These are phyloP conservation scores for Porcisia hertigi DNA, from an alignment of 208 protist species.

Conservation along the genomic window DNA sequence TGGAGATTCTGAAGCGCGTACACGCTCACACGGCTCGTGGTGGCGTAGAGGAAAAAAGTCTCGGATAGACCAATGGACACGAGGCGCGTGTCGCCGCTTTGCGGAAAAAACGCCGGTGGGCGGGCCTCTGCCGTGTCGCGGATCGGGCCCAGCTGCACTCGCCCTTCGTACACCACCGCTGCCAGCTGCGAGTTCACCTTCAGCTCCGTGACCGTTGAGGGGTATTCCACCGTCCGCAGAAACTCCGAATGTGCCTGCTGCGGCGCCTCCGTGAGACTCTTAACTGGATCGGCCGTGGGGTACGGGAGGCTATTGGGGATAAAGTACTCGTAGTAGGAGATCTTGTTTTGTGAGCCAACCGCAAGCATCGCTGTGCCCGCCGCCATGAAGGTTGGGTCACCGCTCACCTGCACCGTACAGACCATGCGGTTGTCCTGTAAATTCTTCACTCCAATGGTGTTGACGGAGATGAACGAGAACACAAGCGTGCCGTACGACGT, in stretches of 20 bases:
- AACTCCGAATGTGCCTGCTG: slow-evolving; percentile 43
- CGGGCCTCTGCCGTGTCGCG: slow-evolving; percentile 34
- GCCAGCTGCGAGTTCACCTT: slow-evolving; percentile 79
- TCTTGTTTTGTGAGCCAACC: slow-evolving; percentile 78
- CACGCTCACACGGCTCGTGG: slow-evolving; percentile 72
- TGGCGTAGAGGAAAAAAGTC: slow-evolving; percentile 94
- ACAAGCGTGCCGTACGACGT: slow-evolving; percentile 66
- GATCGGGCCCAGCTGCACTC: slow-evolving; percentile 86
- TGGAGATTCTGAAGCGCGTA: slow-evolving; percentile 88
- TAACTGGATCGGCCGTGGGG: slow-evolving; percentile 3
- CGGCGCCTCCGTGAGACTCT: slow-evolving; percentile 12
- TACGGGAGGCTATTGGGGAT: slow-evolving; percentile 49
- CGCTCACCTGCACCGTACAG: slow-evolving; percentile 73
- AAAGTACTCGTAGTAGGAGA: slow-evolving; percentile 87
- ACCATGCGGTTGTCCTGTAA: slow-evolving; percentile 66
- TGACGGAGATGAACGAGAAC: slow-evolving; percentile 86
- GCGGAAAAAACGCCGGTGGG: slow-evolving; percentile 20
- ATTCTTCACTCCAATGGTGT: slow-evolving; percentile 85
- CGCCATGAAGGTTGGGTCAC: slow-evolving; percentile 87
- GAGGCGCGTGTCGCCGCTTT: slow-evolving; percentile 55
- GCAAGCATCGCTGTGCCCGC: slow-evolving; percentile 85
- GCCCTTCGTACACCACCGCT: slow-evolving; percentile 85
- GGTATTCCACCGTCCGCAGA: slow-evolving; percentile 79
- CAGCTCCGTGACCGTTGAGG: slow-evolving; percentile 65
- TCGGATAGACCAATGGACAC: slow-evolving; percentile 88